A percentile compares a stretch with the other conserved stretches of the same genome.
These are phyloP conservation scores for Trichomonascus vanleenenianus DNA, from an alignment of 805 yeast species.

Conservation along the genomic window DNA sequence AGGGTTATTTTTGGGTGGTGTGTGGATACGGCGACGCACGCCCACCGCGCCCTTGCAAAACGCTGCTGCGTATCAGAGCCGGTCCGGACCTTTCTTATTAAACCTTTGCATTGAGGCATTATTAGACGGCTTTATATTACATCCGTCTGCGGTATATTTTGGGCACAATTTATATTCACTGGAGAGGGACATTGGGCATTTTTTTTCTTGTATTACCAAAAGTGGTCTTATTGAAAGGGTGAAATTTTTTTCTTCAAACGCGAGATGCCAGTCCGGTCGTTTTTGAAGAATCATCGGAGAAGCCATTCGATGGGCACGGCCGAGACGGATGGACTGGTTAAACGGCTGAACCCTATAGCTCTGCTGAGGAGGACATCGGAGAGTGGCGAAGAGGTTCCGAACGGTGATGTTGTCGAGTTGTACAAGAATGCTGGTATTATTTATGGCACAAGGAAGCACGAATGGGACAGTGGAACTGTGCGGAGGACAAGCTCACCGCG, in stretches of 20 bases:
- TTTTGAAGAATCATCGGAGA: conserved; percentile 15
- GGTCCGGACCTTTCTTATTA: too few relatives aligned
- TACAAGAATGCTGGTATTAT: conserved; percentile 27
- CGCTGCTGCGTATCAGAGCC: neutral
- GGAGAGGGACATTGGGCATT: too few relatives aligned
- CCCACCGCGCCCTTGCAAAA: neutral
- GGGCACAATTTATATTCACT: too few relatives aligned
- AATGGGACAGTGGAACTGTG: conserved; percentile 32
- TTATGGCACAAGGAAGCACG: conserved; percentile 42
- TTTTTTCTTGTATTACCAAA: too few relatives aligned
- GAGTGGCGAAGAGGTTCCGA: conserved; percentile 13
- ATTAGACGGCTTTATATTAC: too few relatives aligned
- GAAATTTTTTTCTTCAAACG: too few relatives aligned
- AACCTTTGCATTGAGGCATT: too few relatives aligned
- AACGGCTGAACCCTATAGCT: conserved; percentile 17
- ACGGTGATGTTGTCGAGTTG: conserved; percentile 13
- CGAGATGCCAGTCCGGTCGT: conserved; percentile 1
- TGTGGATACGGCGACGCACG: neutral
- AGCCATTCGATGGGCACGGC: conserved; percentile 6
- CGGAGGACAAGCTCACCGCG: too few relatives aligned
- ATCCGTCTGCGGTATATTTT: too few relatives aligned
- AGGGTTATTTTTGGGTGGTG: too few relatives aligned
- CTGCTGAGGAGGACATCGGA: conserved; percentile 13
- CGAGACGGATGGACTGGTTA: conserved; percentile 3
- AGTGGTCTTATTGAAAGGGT: too few relatives aligned